Percentiles rank a stretch among this genome's conserved stretches.
Evolutionary conservation across 1,139 yeast genomes (phyloP).

Genomic region (Diutina pseudorugosa): DNA sequence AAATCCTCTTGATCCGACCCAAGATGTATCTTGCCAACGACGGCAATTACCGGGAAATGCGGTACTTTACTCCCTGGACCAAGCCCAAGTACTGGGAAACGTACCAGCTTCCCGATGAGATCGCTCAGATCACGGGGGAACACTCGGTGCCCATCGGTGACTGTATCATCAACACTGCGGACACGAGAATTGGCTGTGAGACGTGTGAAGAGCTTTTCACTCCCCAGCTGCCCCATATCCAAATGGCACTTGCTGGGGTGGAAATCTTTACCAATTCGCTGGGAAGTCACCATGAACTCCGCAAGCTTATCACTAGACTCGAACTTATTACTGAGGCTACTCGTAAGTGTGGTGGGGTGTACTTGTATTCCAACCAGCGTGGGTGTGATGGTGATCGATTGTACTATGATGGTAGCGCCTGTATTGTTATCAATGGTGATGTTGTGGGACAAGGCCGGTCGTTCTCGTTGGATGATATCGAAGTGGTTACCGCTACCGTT

Average conservation of each 20-base stretch:
- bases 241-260: slow-evolving; percentile 88
- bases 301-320: slow-evolving; percentile 78
- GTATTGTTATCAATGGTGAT: slow-evolving; percentile 83
- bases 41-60: slow-evolving; percentile 96
- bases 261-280: slow-evolving; percentile 92
- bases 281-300: slow-evolving; percentile 91
- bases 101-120: slow-evolving; percentile 55
- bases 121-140: slow-evolving; percentile 56
- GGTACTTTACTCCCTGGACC: slow-evolving; percentile 92
- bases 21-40: slow-evolving; percentile 89
- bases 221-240: slow-evolving; percentile 89
- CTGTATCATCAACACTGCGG: slow-evolving; percentile 71
- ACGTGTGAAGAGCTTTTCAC: slow-evolving; percentile 97
- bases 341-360: slow-evolving; percentile 90
- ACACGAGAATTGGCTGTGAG: slow-evolving; percentile 87
- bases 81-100: slow-evolving; percentile 64
- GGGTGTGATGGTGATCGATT: slow-evolving; percentile 98
- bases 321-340: slow-evolving; percentile 86
- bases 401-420: slow-evolving; percentile 94
- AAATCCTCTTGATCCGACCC: slow-evolving; percentile 79
- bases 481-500: slow-evolving; percentile 85
- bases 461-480: slow-evolving; percentile 81
- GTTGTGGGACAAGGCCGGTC: slow-evolving; percentile 91
- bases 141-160: slow-evolving; percentile 71
- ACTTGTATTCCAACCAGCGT: slow-evolving; percentile 84